These are phyloP conservation scores for Neckera pumila DNA, from an alignment of 225 moss, liverwort and hornwort genomes.

Conservation along the genomic window DNA sequence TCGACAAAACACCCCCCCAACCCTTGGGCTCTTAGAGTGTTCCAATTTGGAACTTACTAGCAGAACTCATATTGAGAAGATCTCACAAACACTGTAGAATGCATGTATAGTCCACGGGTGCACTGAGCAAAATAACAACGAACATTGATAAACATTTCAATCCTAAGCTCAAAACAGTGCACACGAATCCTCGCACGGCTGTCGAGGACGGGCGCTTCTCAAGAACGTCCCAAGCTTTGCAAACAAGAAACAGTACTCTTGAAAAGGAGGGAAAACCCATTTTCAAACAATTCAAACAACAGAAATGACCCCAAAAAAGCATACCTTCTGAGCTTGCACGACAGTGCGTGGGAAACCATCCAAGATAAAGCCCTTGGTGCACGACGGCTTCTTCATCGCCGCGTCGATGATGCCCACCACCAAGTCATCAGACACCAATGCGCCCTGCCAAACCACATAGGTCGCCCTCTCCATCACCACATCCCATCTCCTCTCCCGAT, in stretches of 20 bases:
- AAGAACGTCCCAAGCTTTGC: neutral
- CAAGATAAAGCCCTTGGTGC: conserved; percentile 69
- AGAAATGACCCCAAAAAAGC: neutral
- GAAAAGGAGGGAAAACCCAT: neutral
- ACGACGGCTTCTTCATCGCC: conserved; percentile 63
- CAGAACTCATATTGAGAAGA: neutral
- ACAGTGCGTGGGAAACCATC: conserved; percentile 92
- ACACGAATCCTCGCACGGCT: neutral
- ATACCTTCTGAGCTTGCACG: conserved; percentile 68
- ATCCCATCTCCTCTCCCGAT: neutral
- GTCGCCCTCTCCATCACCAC: conserved; percentile 2
- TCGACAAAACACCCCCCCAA: too few species aligned
- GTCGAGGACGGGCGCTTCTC: neutral
- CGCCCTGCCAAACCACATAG: conserved; percentile 41
- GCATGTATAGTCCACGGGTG: neutral
- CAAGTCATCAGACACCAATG: conserved; percentile 56
- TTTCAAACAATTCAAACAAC: neutral
- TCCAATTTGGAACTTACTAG: neutral
- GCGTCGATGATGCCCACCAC: conserved; percentile 76
- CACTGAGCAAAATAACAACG: neutral
- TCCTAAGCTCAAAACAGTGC: neutral
- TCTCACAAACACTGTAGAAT: neutral
- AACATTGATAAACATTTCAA: neutral
- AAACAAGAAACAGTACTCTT: neutral
- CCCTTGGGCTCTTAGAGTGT: neutral